These are phyloP conservation scores for Chamaecyparis obtusa DNA, from an alignment of 75 land plant genomes.

Conservation along the genomic window DNA sequence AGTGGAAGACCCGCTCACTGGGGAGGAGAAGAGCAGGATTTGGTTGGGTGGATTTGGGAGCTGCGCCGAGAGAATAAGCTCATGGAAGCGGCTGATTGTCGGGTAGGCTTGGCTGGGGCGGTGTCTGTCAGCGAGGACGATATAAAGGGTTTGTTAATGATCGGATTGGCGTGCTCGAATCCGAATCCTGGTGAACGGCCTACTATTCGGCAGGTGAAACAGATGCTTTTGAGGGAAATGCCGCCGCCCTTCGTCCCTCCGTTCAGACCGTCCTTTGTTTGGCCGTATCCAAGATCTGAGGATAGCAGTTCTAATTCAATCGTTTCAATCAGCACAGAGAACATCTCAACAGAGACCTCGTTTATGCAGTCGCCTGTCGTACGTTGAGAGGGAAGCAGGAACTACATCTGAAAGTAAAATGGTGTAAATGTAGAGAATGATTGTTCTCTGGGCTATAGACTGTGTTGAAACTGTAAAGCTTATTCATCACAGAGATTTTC, in stretches of 20 bases:
- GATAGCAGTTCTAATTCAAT: not conserved
- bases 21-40: not conserved
- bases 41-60: constrained; percentile 64
- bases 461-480: no score
- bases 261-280: constrained; percentile 44
- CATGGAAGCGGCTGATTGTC: constrained; percentile 42
- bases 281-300: constrained; percentile 4
- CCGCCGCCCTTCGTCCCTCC: constrained; percentile 48
- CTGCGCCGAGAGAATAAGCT: constrained; percentile 28
- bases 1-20: constrained; percentile 41
- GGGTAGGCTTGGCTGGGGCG: not conserved
- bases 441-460: no score
- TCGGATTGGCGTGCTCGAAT: constrained; percentile 61
- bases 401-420: no score
- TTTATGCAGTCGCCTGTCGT: no score
- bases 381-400: no score
- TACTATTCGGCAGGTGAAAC: constrained; percentile 29
- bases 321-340: no score
- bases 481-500: no score
- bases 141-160: constrained; percentile 34
- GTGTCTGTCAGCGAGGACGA: constrained; percentile 14
- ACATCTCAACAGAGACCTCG: no score
- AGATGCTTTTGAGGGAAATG: constrained; percentile 30
- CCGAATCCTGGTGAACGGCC: constrained; percentile 45
- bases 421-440: no score